Evolutionary conservation across 305 asterid genomes (phyloP), one percentile per base, ranked within the genome.

Genomic region (Stenogyne calaminthoides): DNA sequence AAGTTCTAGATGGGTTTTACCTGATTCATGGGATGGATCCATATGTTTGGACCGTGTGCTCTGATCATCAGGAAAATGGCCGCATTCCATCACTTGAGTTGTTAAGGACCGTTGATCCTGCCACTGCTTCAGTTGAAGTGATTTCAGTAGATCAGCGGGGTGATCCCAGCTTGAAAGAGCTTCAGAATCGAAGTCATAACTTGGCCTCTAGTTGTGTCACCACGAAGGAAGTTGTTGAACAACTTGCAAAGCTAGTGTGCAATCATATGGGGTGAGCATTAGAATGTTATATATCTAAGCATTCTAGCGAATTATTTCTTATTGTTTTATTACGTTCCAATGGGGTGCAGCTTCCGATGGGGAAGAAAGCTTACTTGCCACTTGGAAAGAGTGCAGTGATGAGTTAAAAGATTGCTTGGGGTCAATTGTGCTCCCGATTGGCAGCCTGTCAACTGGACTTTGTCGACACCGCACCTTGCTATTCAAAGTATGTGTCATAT

Each of bases 1-100:
- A 83, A 80, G 77, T 93, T 59, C 95, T 89, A 11, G 92, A 93
- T 77, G 99, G 97, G 63, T 95, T 95, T 84, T 93, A 86, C 84
- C 74, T 84, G 66, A 91, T 95, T 67, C 90, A 86, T 72, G 98
- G 99, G 86, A 86, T 95, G 95, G 96, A 95, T 85, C 97, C 99
- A 36, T 95, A 93, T 80, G 89, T 95, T 49, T 95, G 99, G 99
- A 80, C 84, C 51, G 66, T 95, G 80, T 95, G 97, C 86, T 85
- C 88, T 10, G 97, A 91, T 82, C 82, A 83, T 76, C 93, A 86
- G 80, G 99, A 95, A 82, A 88, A 86, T 83, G 94, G 97, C 22
- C 89, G 90, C 25, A 84, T 95, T 70, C 97, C 99, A 64, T 84
- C 98, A 42, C 86, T 95, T 84, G 97, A 93, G 81, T 85, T 90